phyloP scores from a whole-genome alignment of 1,284 basidiomycete genomes.

The Ustanciosporium gigantosporum region DNA sequence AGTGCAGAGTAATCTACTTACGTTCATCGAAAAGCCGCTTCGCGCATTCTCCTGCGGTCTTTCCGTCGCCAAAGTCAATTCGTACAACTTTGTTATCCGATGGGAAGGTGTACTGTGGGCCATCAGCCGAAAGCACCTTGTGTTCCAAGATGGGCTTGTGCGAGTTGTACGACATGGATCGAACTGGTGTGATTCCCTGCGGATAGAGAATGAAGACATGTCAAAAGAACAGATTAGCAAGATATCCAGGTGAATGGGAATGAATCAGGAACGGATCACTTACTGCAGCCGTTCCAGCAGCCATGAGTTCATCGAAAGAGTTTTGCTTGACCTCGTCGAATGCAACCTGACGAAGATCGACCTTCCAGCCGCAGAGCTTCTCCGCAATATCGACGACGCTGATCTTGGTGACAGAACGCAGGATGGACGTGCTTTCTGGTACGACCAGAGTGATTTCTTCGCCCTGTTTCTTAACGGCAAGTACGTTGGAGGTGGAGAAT shows the following conservation, averaged over 20 bases:
- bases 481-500: constrained; percentile 61
- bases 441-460: constrained; percentile 32
- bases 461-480: constrained; percentile 46
- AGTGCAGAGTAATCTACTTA: constrained; percentile 24
- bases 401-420: constrained; percentile 46
- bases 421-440: constrained; percentile 42
- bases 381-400: constrained; percentile 54
- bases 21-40: constrained; percentile 35
- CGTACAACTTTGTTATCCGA: constrained; percentile 45
- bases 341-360: constrained; percentile 55
- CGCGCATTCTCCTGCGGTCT: constrained; percentile 53
- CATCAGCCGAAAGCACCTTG: constrained; percentile 26
- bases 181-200: constrained; percentile 59
- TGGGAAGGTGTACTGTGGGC: constrained; percentile 36
- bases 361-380: constrained; percentile 58
- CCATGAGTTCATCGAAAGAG: constrained; percentile 51
- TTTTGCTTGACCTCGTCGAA: constrained; percentile 49
- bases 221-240: neutral
- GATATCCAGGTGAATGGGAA: too few species aligned
- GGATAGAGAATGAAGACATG: too few species aligned
- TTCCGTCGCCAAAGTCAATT: constrained; percentile 59
- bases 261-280: too few species aligned
- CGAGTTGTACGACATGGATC: constrained; percentile 59
- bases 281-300: constrained; percentile 57
- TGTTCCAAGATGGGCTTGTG: constrained; percentile 32